Evolutionary conservation across 2,329 filamentous ascomycete species (phyloP), one percentile per base, ranked within the genome.

Genomic region (Fusarium cyanostomum): DNA sequence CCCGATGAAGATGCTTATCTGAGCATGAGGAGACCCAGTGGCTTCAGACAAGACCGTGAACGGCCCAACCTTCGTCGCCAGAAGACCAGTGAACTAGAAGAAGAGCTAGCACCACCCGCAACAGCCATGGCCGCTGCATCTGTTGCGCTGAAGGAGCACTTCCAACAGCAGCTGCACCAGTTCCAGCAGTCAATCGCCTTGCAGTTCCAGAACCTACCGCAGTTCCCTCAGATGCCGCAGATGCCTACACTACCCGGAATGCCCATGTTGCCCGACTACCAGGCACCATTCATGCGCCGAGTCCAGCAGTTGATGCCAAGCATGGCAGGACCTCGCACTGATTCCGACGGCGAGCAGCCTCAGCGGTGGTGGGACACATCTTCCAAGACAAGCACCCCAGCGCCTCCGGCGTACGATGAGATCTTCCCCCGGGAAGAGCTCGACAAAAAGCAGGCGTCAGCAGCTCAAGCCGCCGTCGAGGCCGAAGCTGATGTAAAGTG

Each of bases 321-420:
- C 62, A 86, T 88, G 70, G 79, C 80, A 49, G 78, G 77, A 21
- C 74, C 79, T 30, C 79, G 84, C 44, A 83, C 86, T 6, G 83
- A 78, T 16, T 80, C 82, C 3, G 76, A 81, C 6, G 77, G 71
- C 13, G 76, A 77, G 56, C 75, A 43, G 62, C 74, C 34, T 66
- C 63, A 64, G 9, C 82, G 83, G 58, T 91, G 89, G 89, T 91
- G 88, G 85, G 78, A 89, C 26, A 83, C 89, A 39, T 86, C 86
- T 8, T 77, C 82, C 33, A 80, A 83, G 68, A 77, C 78, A 13
- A 79, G 77, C 16, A 78, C 77, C 34, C 76, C 85, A 9, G 79
- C 81, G 28, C 91, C 91, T 8, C 92, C 92, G 9, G 86, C 92
- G 0, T 95, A 95, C 65, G 88, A 93, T 50, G 92, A 94, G 43